phyloP scores from a whole-genome alignment of 225 moss, liverwort and hornwort genomes.

The Bryum argenteum region DNA sequence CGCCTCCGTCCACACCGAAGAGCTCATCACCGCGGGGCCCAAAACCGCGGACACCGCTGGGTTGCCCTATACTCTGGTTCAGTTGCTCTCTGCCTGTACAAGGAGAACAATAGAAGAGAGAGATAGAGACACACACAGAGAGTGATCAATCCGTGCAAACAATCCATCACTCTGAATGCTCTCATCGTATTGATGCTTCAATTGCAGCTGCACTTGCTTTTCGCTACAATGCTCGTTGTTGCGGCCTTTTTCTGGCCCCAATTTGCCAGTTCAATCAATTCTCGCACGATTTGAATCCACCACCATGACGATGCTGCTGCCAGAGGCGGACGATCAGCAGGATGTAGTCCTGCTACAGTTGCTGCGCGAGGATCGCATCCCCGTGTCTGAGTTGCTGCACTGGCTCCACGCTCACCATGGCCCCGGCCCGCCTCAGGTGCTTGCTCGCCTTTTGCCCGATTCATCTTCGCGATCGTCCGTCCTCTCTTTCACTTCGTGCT shows the following conservation, averaged over 20 bases:
- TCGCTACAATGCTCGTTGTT: constrained; percentile 9
- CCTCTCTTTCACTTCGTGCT: constrained; percentile 11
- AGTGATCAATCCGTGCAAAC: constrained; percentile 8
- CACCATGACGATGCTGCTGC: constrained; percentile 10
- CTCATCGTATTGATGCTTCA: not conserved
- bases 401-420: constrained; percentile 64
- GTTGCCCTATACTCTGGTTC: constrained; percentile 34
- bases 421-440: constrained; percentile 62
- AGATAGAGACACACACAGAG: not conserved
- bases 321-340: constrained; percentile 56
- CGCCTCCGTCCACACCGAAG: not conserved
- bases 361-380: constrained; percentile 51
- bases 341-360: constrained; percentile 53
- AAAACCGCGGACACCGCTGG: constrained; percentile 12
- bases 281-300: not conserved
- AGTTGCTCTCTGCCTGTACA: not conserved
- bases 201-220: not conserved
- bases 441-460: not conserved
- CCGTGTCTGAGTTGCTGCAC: constrained; percentile 48
- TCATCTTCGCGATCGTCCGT: constrained; percentile 1
- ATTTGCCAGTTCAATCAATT: not conserved
- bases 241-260: not conserved
- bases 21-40: constrained; percentile 9
- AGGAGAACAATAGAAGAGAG: not conserved
- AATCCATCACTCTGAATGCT: not conserved